Evolutionary conservation across 202 grass and related monocot species (phyloP).

Genomic region (Panicum hallii): DNA sequence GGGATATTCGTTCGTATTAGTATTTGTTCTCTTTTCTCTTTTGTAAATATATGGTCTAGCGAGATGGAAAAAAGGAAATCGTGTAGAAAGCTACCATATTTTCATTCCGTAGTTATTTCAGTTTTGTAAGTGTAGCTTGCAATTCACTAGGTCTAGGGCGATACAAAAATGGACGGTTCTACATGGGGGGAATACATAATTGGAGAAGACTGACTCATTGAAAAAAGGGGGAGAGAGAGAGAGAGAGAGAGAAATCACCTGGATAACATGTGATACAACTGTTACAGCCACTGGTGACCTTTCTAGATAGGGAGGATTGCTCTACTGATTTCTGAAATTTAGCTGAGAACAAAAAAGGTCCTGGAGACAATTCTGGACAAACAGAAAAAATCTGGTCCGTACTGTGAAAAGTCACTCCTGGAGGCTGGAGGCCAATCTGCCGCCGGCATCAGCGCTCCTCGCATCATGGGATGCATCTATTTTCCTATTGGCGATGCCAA

Average conservation of each 20-base stretch:
- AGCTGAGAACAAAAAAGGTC: background rate
- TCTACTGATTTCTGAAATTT: background rate
- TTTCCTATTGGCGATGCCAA: no score
- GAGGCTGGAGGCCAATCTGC: background rate
- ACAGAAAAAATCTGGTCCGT: background rate
- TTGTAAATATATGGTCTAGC: conserved; percentile 53
- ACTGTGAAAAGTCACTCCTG: background rate
- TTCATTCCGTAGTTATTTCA: conserved; percentile 48
- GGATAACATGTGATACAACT: background rate
- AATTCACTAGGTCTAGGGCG: conserved; percentile 38
- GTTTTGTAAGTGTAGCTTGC: conserved; percentile 50
- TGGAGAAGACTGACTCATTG: background rate
- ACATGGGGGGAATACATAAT: background rate
- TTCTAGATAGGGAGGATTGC: background rate
- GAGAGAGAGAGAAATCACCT: background rate
- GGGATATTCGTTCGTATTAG: conserved; percentile 44
- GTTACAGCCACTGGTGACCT: background rate
- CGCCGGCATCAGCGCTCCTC: background rate
- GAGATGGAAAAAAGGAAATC: background rate
- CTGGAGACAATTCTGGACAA: background rate
- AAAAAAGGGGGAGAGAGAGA: background rate
- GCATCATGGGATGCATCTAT: background rate
- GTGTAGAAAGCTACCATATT: conserved; percentile 44
- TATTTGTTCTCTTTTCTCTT: background rate
- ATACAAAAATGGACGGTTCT: conserved; percentile 12